Evolutionary conservation across 371 early-diverging fungal genomes (phyloP).

Genomic region (Funneliformis caledonium): DNA sequence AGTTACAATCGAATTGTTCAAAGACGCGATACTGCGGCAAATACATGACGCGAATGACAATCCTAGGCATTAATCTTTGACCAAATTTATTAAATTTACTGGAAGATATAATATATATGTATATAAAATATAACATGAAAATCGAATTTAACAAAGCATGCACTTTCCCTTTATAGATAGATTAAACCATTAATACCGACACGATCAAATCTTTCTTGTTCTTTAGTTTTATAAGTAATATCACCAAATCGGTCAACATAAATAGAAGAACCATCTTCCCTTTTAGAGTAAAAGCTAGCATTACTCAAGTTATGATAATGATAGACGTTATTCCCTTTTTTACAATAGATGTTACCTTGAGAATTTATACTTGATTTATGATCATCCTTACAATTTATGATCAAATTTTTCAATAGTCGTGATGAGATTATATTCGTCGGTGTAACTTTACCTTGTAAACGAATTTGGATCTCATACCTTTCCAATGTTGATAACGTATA

Average conservation of each 20-base stretch:
- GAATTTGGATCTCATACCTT: not conserved
- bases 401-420: not conserved
- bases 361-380: not conserved
- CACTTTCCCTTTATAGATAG: too few relatives aligned
- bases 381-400: not conserved
- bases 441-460: not conserved
- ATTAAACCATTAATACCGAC: too few relatives aligned
- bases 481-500: not conserved
- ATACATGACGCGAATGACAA: too few relatives aligned
- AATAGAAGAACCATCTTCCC: conserved; percentile 3
- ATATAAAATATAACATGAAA: too few relatives aligned
- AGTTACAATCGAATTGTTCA: too few relatives aligned
- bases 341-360: not conserved
- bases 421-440: not conserved
- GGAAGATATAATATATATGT: too few relatives aligned
- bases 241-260: not conserved
- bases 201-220: not conserved
- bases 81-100: too few relatives aligned
- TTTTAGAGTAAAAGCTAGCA: not conserved
- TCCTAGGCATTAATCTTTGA: too few relatives aligned
- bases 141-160: too few relatives aligned
- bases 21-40: too few relatives aligned
- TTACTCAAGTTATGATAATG: not conserved
- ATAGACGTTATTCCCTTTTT: not conserved
- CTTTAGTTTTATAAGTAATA: not conserved